These are phyloP conservation scores for Aspergillus sp. DNA, from an alignment of 2,329 filamentous ascomycete species.

Conservation along the genomic window DNA sequence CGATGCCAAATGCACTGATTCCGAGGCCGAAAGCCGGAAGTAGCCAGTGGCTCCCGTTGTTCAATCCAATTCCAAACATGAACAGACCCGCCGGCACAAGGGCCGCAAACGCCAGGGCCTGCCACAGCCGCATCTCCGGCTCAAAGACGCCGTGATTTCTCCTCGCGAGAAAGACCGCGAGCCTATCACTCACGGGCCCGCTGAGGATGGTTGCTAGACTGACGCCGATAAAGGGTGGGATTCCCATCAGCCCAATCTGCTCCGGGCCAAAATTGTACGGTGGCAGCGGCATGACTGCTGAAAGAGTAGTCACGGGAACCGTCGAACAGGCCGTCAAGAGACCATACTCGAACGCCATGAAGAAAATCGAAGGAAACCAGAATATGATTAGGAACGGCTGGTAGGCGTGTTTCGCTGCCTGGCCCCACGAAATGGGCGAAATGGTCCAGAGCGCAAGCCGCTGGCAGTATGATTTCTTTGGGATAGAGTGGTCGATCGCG, in stretches of 20 bases:
- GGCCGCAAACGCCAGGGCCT: slow-evolving; percentile 14
- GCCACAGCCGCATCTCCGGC: slow-evolving; percentile 38
- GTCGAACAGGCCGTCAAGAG: slow-evolving; percentile 29
- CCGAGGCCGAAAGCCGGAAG: slow-evolving; percentile 10
- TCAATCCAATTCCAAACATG: slow-evolving; percentile 30
- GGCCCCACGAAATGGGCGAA: slow-evolving; percentile 4
- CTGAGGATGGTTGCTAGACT: slow-evolving; percentile 23
- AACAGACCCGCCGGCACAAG: slow-evolving; percentile 28
- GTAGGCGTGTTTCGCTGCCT: slow-evolving; percentile 16
- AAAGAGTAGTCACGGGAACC: slow-evolving; percentile 28
- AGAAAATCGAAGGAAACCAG: slow-evolving; percentile 42
- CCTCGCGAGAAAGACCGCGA: slow-evolving; percentile 26
- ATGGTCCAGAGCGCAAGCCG: slow-evolving; percentile 27
- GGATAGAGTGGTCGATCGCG: neutral
- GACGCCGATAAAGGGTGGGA: slow-evolving; percentile 34
- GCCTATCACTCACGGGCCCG: slow-evolving; percentile 30
- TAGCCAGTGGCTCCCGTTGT: slow-evolving; percentile 15
- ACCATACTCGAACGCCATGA: slow-evolving; percentile 32
- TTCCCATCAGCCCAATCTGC: slow-evolving; percentile 31
- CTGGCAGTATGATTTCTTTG: slow-evolving; percentile 28
- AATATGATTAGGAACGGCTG: slow-evolving; percentile 23
- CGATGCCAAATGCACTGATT: slow-evolving; percentile 8
- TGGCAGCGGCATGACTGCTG: slow-evolving; percentile 26
- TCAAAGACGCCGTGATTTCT: slow-evolving; percentile 35
- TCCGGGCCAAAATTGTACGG: slow-evolving; percentile 34